Conservation (phyloP, 768 basidiomycete species). For the Thelephora aurantiotincta region DNA sequence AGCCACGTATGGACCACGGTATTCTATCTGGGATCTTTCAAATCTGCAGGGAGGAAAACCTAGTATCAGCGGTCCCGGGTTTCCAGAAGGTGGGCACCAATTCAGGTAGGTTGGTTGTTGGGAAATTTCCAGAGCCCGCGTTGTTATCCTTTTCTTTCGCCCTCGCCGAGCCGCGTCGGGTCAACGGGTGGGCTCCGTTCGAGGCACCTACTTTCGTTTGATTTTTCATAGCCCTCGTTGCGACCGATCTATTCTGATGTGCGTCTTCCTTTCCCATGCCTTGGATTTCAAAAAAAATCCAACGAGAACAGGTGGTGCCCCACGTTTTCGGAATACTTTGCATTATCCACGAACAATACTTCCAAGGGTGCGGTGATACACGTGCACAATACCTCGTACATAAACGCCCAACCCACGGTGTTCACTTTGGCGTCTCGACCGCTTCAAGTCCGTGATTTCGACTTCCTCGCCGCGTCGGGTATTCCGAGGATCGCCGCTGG, state of each 20-base stretch:
- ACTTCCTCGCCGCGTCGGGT: constrained; percentile 49
- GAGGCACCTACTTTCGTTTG: not conserved
- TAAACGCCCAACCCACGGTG: constrained; percentile 47
- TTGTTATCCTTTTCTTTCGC: not conserved
- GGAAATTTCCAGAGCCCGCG: not conserved
- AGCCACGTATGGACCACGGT: constrained; percentile 56
- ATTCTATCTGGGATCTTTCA: constrained; percentile 66
- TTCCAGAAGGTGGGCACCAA: constrained; percentile 48
- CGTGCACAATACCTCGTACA: constrained; percentile 52
- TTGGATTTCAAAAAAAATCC: constrained; percentile 2
- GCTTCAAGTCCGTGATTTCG: constrained; percentile 57
- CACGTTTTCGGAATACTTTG: constrained; percentile 65
- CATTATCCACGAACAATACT: constrained; percentile 48
- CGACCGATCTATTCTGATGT: not conserved
- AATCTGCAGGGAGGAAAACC: constrained; percentile 66
- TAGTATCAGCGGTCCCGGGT: constrained; percentile 41
- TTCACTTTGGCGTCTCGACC: constrained; percentile 48
- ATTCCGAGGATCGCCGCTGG: constrained; percentile 59
- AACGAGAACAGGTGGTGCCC: constrained; percentile 52
- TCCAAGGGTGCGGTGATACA: constrained; percentile 52
- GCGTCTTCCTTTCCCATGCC: not conserved
- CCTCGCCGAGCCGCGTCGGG: no score
- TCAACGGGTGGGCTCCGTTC: not conserved
- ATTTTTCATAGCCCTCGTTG: not conserved
- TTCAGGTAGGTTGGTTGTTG: constrained; percentile 40